Conservation (phyloP, 768 basidiomycete species). For the Macrolepiota fuliginosa region DNA sequence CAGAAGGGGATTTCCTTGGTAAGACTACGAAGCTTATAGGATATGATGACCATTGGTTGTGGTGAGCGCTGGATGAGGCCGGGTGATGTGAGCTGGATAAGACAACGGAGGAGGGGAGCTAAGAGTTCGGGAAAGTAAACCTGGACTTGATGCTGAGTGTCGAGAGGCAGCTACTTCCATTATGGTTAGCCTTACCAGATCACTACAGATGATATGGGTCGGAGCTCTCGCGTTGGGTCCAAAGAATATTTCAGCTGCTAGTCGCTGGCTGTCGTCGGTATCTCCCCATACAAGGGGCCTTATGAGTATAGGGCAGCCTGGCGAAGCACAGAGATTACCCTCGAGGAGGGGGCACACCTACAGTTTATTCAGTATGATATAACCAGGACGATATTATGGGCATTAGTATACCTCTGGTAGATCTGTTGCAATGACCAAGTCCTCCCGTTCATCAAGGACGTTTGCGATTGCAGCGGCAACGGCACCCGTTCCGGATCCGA, state of each 20-base stretch:
- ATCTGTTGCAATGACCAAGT: slow-evolving; percentile 64
- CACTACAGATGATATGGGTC: slow-evolving; percentile 80
- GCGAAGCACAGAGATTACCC: slow-evolving; percentile 28
- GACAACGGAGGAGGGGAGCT: slow-evolving; percentile 70
- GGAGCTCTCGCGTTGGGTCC: slow-evolving; percentile 20
- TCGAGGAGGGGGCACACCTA: slow-evolving; percentile 49
- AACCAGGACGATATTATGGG: background rate
- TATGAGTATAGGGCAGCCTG: slow-evolving; percentile 25
- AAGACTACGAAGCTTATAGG: slow-evolving; percentile 76
- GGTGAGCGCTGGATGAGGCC: slow-evolving; percentile 29
- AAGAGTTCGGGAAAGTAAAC: slow-evolving; percentile 86
- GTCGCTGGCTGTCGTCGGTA: slow-evolving; percentile 33
- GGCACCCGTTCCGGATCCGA: slow-evolving; percentile 78
- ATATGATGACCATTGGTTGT: slow-evolving; percentile 51
- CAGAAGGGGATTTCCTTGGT: slow-evolving; percentile 75
- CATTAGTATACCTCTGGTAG: slow-evolving; percentile 59
- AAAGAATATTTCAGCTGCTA: slow-evolving; percentile 37
- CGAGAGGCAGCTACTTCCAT: background rate
- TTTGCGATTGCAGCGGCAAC: slow-evolving; percentile 44
- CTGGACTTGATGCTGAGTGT: slow-evolving; percentile 32
- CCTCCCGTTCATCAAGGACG: slow-evolving; percentile 35
- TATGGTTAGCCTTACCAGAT: slow-evolving; percentile 56
- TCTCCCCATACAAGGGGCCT: slow-evolving; percentile 74
- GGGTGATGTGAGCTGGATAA: slow-evolving; percentile 68
- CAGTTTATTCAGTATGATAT: background rate